Evolutionary conservation across 768 basidiomycete genomes (phyloP), one percentile per base, ranked within the genome.

Genomic region (Pseudohyphozyma bogoriensis): DNA sequence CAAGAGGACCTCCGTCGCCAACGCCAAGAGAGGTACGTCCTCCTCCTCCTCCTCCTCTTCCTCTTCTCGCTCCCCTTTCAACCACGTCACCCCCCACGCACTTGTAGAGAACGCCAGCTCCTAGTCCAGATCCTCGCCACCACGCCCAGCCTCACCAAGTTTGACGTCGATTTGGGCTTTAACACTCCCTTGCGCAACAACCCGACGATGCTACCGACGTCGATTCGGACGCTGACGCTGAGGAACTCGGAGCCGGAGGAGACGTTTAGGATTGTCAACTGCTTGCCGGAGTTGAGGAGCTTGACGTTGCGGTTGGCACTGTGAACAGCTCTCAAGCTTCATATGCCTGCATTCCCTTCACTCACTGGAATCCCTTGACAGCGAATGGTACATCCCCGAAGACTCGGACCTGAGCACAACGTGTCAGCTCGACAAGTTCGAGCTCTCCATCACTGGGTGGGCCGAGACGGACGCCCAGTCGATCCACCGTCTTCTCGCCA

Each of bases 131-230:
- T 15, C n/a, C 40, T 18, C 4, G 5, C 5, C n/a, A n/a, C 6
- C 13, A 61, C 60, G 33, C 42, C 26, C 0, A n/a, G 28, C 3
- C 13, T 65, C 44, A n/a, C 46, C 2, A 40, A 36, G 0, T 57
- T 65, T 39, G 64, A 65, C 51, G 51, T 59, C 51, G 64, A 65
- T 40, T 26, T 62, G 32, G 64, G 64, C 1, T 65, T 59, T 45
- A 58, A 61, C 60, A 33, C 52, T 2, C 32, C n/a, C n/a, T n/a
- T 61, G 20, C 45, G 26, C 26, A 24, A 18, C 0, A 2, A 16
- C 1, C 49, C 60, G 0, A 9, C 42, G 1, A 1, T 61, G 10
- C 20, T 65, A 0, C 60, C 60, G 15, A 2, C 56, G 12, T 22
- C 57, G 0, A 49, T 65, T 10, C 59, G 56, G 22, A 46, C 24